A percentile compares a stretch with the other conserved stretches of the same genome.
These are phyloP conservation scores for Arthroderma uncinatum DNA, from an alignment of 2,329 filamentous ascomycete species.

Conservation along the genomic window DNA sequence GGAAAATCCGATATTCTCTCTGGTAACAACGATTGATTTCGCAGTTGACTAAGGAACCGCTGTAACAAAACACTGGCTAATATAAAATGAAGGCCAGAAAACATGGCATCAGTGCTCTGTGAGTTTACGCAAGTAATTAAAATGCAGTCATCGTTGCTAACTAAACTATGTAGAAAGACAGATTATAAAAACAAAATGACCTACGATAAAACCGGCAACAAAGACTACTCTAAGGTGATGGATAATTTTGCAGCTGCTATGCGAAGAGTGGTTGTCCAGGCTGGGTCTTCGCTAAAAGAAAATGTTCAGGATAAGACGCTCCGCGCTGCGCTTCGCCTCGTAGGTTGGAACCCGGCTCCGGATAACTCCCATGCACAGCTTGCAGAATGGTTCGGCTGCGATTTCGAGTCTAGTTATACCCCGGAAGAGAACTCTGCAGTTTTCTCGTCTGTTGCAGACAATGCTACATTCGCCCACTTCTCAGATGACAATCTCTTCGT, in stretches of 20 bases:
- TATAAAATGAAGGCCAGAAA: slow-evolving; percentile 40
- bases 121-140: background rate
- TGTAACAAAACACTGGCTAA: background rate
- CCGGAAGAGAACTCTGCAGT: slow-evolving; percentile 48
- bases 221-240: slow-evolving; percentile 42
- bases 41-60: background rate
- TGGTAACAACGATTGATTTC: slow-evolving; percentile 24
- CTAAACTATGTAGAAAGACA: slow-evolving; percentile 45
- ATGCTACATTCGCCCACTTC: slow-evolving; percentile 53
- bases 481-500: slow-evolving; percentile 53
- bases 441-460: slow-evolving; percentile 47
- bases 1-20: slow-evolving; percentile 53
- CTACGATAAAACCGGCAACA: slow-evolving; percentile 47
- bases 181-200: slow-evolving; percentile 49
- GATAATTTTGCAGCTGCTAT: slow-evolving; percentile 42
- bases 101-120: slow-evolving; percentile 29
- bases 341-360: slow-evolving; percentile 50
- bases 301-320: slow-evolving; percentile 52
- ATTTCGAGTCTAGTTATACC: slow-evolving; percentile 49
- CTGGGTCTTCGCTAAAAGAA: slow-evolving; percentile 46
- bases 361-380: slow-evolving; percentile 45
- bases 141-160: background rate
- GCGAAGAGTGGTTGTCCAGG: slow-evolving; percentile 38
- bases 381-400: slow-evolving; percentile 50
- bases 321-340: slow-evolving; percentile 49